phyloP scores from a whole-genome alignment of 352 stramenopile species.

The Aphanomyces astaci region DNA sequence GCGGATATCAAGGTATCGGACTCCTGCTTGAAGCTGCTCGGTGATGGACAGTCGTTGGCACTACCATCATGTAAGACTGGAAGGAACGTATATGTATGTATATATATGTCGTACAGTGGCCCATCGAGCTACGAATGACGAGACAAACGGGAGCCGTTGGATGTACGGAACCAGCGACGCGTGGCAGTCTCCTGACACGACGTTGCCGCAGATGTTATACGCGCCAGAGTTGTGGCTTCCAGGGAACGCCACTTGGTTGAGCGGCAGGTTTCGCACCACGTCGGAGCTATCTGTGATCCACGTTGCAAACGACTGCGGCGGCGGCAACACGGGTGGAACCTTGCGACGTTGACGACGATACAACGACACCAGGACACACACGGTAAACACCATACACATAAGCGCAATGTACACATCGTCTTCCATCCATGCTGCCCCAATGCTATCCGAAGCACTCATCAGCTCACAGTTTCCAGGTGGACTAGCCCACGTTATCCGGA shows the following conservation, averaged over 20 bases:
- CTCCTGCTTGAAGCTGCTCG: conserved; percentile 1
- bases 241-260: conserved; percentile 3
- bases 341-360: too few species aligned
- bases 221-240: conserved; percentile 22
- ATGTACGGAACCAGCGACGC: background rate
- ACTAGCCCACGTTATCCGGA: too few species aligned
- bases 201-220: conserved; percentile 2
- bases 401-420: background rate
- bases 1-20: conserved; percentile 20
- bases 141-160: background rate
- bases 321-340: background rate
- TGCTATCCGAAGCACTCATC: background rate
- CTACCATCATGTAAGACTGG: background rate
- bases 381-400: background rate
- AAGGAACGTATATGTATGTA: too few species aligned
- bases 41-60: conserved; percentile 15
- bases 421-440: background rate
- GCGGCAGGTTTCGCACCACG: background rate
- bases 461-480: background rate
- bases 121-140: conserved; percentile 10
- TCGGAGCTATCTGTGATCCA: conserved; percentile 13
- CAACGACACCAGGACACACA: background rate
- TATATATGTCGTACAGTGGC: conserved; percentile 1
- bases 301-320: background rate
- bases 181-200: conserved; percentile 14